Percentiles rank a stretch among this genome's conserved stretches.
Conservation (phyloP, 768 basidiomycete genomes). For the Mycena vitilis region DNA sequence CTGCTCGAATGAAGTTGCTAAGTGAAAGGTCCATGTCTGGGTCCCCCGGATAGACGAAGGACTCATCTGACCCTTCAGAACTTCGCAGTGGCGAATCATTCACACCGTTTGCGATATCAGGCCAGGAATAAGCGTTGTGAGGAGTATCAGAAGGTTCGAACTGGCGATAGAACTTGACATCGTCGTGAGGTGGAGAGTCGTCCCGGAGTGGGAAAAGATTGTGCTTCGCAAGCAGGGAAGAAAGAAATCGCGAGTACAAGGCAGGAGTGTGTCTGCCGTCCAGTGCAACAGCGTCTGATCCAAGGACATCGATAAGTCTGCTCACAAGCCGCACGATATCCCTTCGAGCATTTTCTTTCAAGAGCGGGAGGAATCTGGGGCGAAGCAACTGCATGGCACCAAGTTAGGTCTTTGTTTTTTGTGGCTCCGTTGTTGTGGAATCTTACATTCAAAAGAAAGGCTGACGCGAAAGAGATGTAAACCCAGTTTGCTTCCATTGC, state of each 20-base stretch:
- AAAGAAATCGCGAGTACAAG: conserved; percentile 67
- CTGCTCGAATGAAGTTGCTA: conserved; percentile 24
- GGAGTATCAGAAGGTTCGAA: conserved; percentile 43
- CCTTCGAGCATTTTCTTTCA: conserved; percentile 52
- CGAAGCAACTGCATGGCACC: conserved; percentile 56
- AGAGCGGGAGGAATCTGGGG: conserved; percentile 57
- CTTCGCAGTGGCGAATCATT: conserved; percentile 28
- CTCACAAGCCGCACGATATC: conserved; percentile 58
- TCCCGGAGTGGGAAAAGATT: conserved; percentile 20
- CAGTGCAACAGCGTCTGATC: conserved; percentile 61
- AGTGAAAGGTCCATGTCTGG: conserved; percentile 32
- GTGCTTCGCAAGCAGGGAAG: conserved; percentile 58
- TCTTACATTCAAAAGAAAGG: conserved; percentile 70
- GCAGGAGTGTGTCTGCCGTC: conserved; percentile 69
- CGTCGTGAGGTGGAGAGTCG: conserved; percentile 33
- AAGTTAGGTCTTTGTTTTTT: background rate
- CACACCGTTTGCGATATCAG: conserved; percentile 47
- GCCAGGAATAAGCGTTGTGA: conserved; percentile 55
- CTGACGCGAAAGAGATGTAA: conserved; percentile 68
- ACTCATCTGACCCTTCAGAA: conserved; percentile 18
- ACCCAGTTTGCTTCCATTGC: conserved; percentile 66
- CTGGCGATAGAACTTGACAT: conserved; percentile 37
- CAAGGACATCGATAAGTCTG: conserved; percentile 57
- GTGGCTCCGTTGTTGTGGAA: background rate
- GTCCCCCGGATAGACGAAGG: conserved; percentile 30